Evolutionary conservation across 2,329 filamentous ascomycete genomes (phyloP).

Genomic region (Fusarium cyanostomum): DNA sequence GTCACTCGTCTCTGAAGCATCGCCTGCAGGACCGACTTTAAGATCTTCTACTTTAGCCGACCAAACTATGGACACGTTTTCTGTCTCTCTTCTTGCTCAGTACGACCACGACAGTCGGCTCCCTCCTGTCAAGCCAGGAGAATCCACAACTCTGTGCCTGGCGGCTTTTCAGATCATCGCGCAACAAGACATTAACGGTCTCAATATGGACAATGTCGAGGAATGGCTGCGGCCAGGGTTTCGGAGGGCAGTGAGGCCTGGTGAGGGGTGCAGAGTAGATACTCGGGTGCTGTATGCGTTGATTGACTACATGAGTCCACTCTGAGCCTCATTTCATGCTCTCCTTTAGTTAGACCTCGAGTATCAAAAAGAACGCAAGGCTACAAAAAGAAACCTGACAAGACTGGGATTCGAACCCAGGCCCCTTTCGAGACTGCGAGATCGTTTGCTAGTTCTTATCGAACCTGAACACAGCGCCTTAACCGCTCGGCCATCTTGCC

Average conservation of each 20-base stretch:
- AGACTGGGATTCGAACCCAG: too few species aligned
- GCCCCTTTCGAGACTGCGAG: too few species aligned
- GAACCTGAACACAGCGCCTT: too few species aligned
- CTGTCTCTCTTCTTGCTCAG: background rate
- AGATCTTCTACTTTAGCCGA: background rate
- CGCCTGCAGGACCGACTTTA: too few species aligned
- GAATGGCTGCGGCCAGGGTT: conserved; percentile 13
- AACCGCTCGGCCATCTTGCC: too few species aligned
- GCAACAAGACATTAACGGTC: conserved; percentile 3
- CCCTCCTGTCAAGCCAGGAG: background rate
- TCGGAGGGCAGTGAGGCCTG: background rate
- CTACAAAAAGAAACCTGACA: too few species aligned
- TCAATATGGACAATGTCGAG: background rate
- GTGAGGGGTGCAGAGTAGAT: conserved; percentile 22
- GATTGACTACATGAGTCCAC: conserved; percentile 15
- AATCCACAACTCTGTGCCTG: conserved; percentile 18
- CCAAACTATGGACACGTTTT: background rate
- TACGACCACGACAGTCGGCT: background rate
- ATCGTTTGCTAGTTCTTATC: too few species aligned
- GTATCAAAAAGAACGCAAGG: too few species aligned
- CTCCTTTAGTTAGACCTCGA: too few species aligned
- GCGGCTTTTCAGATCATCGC: conserved; percentile 16
- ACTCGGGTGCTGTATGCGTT: conserved; percentile 16
- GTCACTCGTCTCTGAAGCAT: background rate
- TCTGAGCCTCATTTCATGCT: too few species aligned